A percentile compares a stretch with the other conserved stretches of the same genome.
phyloP scores from a whole-genome alignment of 2,329 filamentous ascomycete species.

The Alternaria angustiovoidea region DNA sequence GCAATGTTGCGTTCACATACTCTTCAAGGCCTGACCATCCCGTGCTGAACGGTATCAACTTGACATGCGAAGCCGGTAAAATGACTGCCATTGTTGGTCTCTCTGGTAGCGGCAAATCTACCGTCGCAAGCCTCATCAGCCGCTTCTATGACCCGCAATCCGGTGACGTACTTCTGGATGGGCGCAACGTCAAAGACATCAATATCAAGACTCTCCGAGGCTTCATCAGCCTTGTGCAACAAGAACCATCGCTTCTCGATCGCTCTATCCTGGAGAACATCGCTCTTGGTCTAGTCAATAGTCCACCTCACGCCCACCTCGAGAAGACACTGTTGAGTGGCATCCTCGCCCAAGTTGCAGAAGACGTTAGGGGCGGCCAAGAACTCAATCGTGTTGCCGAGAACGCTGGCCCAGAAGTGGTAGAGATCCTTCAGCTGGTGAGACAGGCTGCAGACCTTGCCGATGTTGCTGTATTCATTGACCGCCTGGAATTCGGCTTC shows the following conservation, averaged over 20 bases:
- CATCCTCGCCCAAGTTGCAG: slow-evolving; percentile 60
- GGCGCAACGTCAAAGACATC: slow-evolving; percentile 53
- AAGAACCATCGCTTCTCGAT: slow-evolving; percentile 61
- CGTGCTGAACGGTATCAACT: slow-evolving; percentile 50
- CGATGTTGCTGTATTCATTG: slow-evolving; percentile 66
- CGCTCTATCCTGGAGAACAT: slow-evolving; percentile 64
- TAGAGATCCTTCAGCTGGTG: slow-evolving; percentile 62
- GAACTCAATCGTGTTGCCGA: slow-evolving; percentile 50
- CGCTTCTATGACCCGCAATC: slow-evolving; percentile 53
- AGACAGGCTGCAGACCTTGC: slow-evolving; percentile 63
- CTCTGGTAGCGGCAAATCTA: slow-evolving; percentile 55
- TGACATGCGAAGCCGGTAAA: slow-evolving; percentile 48
- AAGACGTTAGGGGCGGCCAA: slow-evolving; percentile 61
- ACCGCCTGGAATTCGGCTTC: slow-evolving; percentile 59
- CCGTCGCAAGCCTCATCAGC: slow-evolving; percentile 50
- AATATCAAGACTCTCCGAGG: slow-evolving; percentile 50
- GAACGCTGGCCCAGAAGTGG: slow-evolving; percentile 25
- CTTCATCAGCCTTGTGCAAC: slow-evolving; percentile 56
- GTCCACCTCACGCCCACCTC: slow-evolving; percentile 51
- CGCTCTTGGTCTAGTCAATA: slow-evolving; percentile 59
- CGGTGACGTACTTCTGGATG: slow-evolving; percentile 67
- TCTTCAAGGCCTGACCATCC: slow-evolving; percentile 51
- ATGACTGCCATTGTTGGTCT: slow-evolving; percentile 55
- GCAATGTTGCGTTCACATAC: slow-evolving; percentile 53
- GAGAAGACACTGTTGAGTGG: slow-evolving; percentile 59